Conservation (phyloP, 2,329 filamentous ascomycete species). For the Emmonsia crescens region DNA sequence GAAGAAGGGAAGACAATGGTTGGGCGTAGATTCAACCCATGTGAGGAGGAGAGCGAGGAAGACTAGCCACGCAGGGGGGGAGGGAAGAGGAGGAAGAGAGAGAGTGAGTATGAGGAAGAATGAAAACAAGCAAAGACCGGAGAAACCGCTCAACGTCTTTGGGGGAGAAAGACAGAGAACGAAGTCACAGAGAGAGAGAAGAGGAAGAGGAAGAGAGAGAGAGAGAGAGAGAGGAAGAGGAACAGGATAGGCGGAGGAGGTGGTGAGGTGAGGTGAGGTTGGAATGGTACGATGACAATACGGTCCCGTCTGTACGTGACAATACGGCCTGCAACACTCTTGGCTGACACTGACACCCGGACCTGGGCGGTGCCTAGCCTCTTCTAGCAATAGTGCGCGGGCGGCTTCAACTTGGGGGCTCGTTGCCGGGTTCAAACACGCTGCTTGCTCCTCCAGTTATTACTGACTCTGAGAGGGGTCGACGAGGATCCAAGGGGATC, state of each 20-base stretch:
- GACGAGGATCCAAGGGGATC: too few species aligned
- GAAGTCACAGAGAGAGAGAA: neutral
- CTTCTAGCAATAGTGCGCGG: neutral
- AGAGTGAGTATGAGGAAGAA: neutral
- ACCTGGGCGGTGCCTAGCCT: neutral
- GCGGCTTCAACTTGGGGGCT: neutral
- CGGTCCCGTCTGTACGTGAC: neutral
- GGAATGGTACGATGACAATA: neutral
- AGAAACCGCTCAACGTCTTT: neutral
- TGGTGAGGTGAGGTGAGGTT: neutral
- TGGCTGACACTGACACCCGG: neutral
- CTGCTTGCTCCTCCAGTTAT: neutral
- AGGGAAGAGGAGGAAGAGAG: slow-evolving; percentile 8
- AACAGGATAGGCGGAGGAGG: too few species aligned
- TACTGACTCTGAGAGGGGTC: too few species aligned
- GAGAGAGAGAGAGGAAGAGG: neutral
- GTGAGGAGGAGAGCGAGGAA: neutral
- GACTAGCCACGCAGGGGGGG: slow-evolving; percentile 3
- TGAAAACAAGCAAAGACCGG: neutral
- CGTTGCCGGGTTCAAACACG: neutral
- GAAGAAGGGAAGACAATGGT: slow-evolving; percentile 4
- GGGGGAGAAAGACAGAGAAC: neutral
- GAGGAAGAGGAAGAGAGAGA: neutral
- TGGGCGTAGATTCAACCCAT: neutral
- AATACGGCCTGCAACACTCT: neutral